Base-by-base conservation (phyloP, 2,329 filamentous ascomycete species). In the Pseudogymnoascus sp. region DNA sequence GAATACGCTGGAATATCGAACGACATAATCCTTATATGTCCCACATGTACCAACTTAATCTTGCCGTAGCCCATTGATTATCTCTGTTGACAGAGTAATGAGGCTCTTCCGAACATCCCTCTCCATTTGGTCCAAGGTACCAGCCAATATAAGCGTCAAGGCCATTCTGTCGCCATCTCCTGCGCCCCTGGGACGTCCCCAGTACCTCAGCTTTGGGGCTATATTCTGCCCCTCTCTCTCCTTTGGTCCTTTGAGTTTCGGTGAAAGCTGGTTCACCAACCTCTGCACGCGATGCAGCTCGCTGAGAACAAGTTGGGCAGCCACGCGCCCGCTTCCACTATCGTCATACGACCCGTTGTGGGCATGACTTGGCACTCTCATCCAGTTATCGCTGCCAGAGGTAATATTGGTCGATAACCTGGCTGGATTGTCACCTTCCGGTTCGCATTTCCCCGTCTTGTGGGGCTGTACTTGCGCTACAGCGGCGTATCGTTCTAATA, bases 251-350 rank as follows among this genome's bases (percentile, higher is more conserved):
- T 70, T 66, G 18, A 70, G 63, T 50, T 61, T 59, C n/a, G 33
- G 16, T 18, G 73, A 70, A 21, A 73, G 63, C 47, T 64, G 59
- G 56, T 72, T 72, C 1, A 75, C 66, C 4, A 76, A 64, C 11
- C 68, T 64, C 64, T 73, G 73, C 6, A 73, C 73, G 37, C 71
- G 72, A 64, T 76, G 72, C 40, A 77, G 67, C 63, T 77, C 73
- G 47, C 70, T 67, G 16, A 77, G 70, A 14, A 76, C 69, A 10
- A 73, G 66, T 67, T 75, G 74, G n/a, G 71, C 70, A 1, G 69
- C 67, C 67, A 72, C 69, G 21, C 71, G 67, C 8, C 56, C 65
- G 2, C 59, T 59, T 2, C 28, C 28, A 8, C 14, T 4, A n/a
- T 56, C n/a, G 6, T 18, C 50, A 56, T 33, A 21, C 28, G 16